Evolutionary conservation across 2,329 filamentous ascomycete species (phyloP).

Genomic region (Hypomyces rosellus): DNA sequence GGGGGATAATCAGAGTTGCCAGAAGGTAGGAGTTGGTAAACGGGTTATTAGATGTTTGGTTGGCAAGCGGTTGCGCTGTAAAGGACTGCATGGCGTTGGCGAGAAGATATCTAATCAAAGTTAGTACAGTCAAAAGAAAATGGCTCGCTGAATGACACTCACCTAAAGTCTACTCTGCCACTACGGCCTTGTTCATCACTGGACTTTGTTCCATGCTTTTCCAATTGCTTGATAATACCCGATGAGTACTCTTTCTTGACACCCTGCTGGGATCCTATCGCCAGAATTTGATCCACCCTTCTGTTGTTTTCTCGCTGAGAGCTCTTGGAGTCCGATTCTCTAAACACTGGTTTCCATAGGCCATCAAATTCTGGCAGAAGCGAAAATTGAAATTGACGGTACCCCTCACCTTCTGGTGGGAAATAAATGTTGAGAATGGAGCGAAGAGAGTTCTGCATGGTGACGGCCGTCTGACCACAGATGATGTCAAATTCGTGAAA

Average conservation of each 20-base stretch:
- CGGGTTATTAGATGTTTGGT: conserved; percentile 47
- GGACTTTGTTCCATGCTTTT: conserved; percentile 47
- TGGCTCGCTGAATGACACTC: conserved; percentile 15
- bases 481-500: conserved; percentile 41
- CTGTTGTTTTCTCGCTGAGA: conserved; percentile 26
- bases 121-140: conserved; percentile 4
- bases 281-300: conserved; percentile 52
- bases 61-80: conserved; percentile 43
- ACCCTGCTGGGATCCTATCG: conserved; percentile 50
- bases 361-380: conserved; percentile 43
- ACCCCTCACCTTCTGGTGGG: conserved; percentile 39
- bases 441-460: conserved; percentile 52
- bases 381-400: conserved; percentile 42
- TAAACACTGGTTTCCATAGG: conserved; percentile 49
- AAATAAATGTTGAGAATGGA: conserved; percentile 46
- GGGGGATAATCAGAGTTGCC: conserved; percentile 52
- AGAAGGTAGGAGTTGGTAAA: conserved; percentile 48
- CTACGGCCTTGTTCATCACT: conserved; percentile 42
- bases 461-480: conserved; percentile 41
- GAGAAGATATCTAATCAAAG: conserved; percentile 46
- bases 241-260: conserved; percentile 45
- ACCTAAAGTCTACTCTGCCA: conserved; percentile 55
- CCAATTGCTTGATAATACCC: conserved; percentile 45
- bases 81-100: conserved; percentile 55
- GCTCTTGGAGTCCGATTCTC: conserved; percentile 25